A percentile compares a stretch with the other conserved stretches of the same genome.
phyloP scores from a whole-genome alignment of 352 stramenopile genomes.

The Phytophthora multivora region DNA sequence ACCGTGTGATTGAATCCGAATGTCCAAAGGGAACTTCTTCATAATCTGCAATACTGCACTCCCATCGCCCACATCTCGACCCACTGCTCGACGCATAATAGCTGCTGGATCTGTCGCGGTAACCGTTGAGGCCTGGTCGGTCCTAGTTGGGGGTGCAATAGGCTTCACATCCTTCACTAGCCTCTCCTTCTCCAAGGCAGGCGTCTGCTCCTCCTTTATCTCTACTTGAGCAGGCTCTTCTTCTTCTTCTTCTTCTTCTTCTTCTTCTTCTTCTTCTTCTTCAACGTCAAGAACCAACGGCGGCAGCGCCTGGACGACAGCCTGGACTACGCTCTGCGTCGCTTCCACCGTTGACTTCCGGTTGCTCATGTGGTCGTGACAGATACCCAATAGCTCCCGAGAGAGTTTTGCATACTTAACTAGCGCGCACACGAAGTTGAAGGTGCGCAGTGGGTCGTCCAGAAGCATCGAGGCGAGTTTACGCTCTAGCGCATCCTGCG shows the following conservation, averaged over 20 bases:
- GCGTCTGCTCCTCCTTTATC: not conserved
- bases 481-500: constrained; percentile 33
- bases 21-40: constrained; percentile 48
- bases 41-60: constrained; percentile 50
- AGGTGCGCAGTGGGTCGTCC: constrained; percentile 29
- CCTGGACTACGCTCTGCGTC: constrained; percentile 36
- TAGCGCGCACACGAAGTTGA: constrained; percentile 43
- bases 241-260: constrained; percentile 3
- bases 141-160: not conserved
- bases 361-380: constrained; percentile 46
- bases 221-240: too few species aligned
- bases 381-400: constrained; percentile 45
- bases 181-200: not conserved
- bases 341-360: constrained; percentile 36
- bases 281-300: constrained; percentile 6
- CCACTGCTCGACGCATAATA: constrained; percentile 58
- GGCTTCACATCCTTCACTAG: not conserved
- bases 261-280: not conserved
- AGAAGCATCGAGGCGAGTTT: constrained; percentile 34
- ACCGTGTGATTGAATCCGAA: constrained; percentile 50
- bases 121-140: not conserved
- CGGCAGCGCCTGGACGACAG: constrained; percentile 27
- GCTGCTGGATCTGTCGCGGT: constrained; percentile 38
- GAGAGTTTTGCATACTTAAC: constrained; percentile 45
- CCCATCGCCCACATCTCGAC: constrained; percentile 49